Evolutionary conservation across 202 grass and related monocot species (phyloP).

Genomic region (Saccharum hybrid): DNA sequence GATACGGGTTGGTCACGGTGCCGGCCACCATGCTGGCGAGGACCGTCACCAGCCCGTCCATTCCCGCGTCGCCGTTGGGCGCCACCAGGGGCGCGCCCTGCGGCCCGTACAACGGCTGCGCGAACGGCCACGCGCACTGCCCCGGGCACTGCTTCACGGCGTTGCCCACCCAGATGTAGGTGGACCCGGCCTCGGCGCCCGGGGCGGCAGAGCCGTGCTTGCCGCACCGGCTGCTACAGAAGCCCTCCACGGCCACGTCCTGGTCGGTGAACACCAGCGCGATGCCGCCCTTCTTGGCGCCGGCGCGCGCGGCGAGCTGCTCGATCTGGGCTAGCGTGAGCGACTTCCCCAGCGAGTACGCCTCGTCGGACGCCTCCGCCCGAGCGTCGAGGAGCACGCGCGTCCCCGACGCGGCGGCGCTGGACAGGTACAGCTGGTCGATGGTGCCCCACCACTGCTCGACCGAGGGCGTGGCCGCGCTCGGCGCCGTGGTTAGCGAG

Average conservation of each 20-base stretch:
- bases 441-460: constrained; percentile 75
- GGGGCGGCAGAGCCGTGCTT: constrained; percentile 52
- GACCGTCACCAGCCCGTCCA: constrained; percentile 74
- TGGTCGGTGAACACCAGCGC: constrained; percentile 71
- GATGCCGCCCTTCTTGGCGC: too few species aligned
- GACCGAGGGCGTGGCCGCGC: constrained; percentile 62
- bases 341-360: constrained; percentile 61
- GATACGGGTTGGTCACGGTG: constrained; percentile 67
- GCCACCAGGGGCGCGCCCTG: constrained; percentile 65
- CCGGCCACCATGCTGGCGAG: constrained; percentile 68
- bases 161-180: constrained; percentile 82
- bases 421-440: constrained; percentile 57
- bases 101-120: constrained; percentile 74
- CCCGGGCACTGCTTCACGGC: constrained; percentile 69
- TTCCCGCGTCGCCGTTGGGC: constrained; percentile 68
- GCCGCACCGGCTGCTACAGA: constrained; percentile 82
- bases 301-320: constrained; percentile 61
- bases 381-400: constrained; percentile 49
- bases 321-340: constrained; percentile 58
- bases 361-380: constrained; percentile 60
- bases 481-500: constrained; percentile 51
- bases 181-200: constrained; percentile 19
- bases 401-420: constrained; percentile 27
- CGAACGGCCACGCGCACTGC: constrained; percentile 90
- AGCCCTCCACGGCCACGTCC: constrained; percentile 66